Base-by-base conservation (phyloP, 2,329 filamentous ascomycete genomes). In the Diatrype stigma region DNA sequence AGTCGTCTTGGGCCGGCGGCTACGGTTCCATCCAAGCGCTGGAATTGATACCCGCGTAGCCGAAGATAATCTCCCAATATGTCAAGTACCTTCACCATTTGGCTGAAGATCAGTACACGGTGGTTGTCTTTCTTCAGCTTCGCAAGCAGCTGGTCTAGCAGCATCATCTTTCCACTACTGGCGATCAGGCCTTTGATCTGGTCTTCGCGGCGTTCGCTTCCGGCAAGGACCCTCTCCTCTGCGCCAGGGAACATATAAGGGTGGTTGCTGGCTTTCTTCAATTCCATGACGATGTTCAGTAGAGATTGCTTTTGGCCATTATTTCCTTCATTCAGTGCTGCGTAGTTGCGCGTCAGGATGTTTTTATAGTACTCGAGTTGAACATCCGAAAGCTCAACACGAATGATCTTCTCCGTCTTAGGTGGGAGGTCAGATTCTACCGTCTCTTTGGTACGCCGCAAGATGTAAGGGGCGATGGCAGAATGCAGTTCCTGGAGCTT, bases 321-420 rank as follows among this genome's bases (percentile, higher is more conserved):
- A 42, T 87, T 86, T 44, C 91, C 93, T 64, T 96, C 89, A 61
- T 95, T 96, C 30, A 99, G 79, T 3, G 93, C 94, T 28, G 91
- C 85, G 63, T 99, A 99, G 67, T 99, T 99, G 63, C 93, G 86
- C 0, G 94, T 97, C 22, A 99, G 78, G 52, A 99, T 97, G 65
- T 97, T 97, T 73, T 97, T 97, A 77, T 99, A 99, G 70, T 96
- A 97, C 57, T 99, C 93, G 10, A 97, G 77, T 66, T 99, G 94
- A 26, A 97, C 86, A 69, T 99, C 94, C 0, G 94, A 96, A 47
- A 99, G 78, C 70, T 97, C 94, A 38, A 99, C 94, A 50, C 95
- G 90, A 67, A 99, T 96, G 59, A 99, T 99, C 75, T 97, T 99
- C 69, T 99, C 94, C 0, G 90, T 96, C 75, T 99, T 99, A 1